Evolutionary conservation across 306 rosid genomes (phyloP).

Genomic region (Chamaecrista fasciculata): DNA sequence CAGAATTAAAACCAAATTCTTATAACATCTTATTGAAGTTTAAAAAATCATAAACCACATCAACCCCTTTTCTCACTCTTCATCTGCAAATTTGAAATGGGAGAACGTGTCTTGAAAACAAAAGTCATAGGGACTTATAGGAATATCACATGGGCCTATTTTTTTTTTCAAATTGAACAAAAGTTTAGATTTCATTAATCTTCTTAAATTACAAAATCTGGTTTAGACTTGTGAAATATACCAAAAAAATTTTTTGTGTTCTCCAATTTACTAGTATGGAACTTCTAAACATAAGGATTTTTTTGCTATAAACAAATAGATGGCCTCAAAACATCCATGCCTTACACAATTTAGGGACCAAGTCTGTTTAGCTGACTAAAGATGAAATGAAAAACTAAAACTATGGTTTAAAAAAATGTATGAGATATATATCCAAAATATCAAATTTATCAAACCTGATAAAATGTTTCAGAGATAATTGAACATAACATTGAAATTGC

Average conservation of each 20-base stretch:
- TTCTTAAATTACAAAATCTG: background rate
- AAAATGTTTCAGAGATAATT: background rate
- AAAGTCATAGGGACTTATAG: background rate
- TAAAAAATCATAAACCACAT: conserved; percentile 2
- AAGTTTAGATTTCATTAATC: background rate
- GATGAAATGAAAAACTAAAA: conserved; percentile 1
- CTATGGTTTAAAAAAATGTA: background rate
- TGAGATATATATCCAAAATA: background rate
- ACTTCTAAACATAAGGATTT: conserved; percentile 6
- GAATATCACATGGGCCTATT: too few species aligned
- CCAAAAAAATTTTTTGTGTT: background rate
- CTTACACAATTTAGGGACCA: background rate
- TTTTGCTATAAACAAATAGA: conserved; percentile 9
- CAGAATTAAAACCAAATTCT: conserved; percentile 10
- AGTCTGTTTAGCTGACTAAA: background rate
- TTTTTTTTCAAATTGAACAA: too few species aligned
- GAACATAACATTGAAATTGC: background rate
- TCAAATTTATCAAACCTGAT: background rate
- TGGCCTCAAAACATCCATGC: background rate
- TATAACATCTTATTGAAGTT: background rate
- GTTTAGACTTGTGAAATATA: background rate
- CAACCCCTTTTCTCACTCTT: background rate
- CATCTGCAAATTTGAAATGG: background rate
- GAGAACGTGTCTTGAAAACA: background rate
- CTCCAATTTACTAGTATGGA: background rate